Conservation (phyloP, 495 filamentous ascomycete species). For the Tuber calosporum region DNA sequence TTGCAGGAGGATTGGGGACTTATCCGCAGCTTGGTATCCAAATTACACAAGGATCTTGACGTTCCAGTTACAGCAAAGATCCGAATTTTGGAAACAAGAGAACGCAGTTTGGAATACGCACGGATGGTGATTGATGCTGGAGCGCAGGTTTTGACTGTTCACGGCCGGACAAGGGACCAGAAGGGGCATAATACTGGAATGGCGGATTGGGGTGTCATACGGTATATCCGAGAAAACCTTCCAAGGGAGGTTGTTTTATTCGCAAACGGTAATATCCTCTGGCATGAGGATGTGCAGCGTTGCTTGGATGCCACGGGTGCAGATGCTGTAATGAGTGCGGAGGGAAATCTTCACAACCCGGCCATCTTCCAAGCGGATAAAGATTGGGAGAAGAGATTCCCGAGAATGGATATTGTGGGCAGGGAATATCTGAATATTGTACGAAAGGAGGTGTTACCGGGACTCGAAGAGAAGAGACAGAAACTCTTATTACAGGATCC, state of each 20-base stretch:
- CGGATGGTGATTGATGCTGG: conserved; percentile 80
- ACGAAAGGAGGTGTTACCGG: conserved; percentile 62
- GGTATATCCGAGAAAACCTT: conserved; percentile 73
- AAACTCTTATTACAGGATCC: conserved; percentile 52
- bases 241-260: conserved; percentile 86
- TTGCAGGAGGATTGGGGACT: conserved; percentile 86
- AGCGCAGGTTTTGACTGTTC: conserved; percentile 85
- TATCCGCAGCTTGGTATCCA: conserved; percentile 70
- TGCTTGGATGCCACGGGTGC: conserved; percentile 82
- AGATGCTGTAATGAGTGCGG: conserved; percentile 91
- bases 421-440: conserved; percentile 86
- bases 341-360: conserved; percentile 87
- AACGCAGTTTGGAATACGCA: conserved; percentile 82
- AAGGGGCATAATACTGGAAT: conserved; percentile 94
- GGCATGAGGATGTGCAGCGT: conserved; percentile 65
- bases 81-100: conserved; percentile 75
- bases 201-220: conserved; percentile 81
- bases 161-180: conserved; percentile 81
- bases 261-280: conserved; percentile 90
- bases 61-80: conserved; percentile 94
- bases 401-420: conserved; percentile 78
- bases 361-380: conserved; percentile 73
- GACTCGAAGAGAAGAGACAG: conserved; percentile 42
- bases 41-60: conserved; percentile 57
- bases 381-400: conserved; percentile 90